Evolutionary conservation across 2,329 filamentous ascomycete genomes (phyloP).

Genomic region (Botryotinia calthae): DNA sequence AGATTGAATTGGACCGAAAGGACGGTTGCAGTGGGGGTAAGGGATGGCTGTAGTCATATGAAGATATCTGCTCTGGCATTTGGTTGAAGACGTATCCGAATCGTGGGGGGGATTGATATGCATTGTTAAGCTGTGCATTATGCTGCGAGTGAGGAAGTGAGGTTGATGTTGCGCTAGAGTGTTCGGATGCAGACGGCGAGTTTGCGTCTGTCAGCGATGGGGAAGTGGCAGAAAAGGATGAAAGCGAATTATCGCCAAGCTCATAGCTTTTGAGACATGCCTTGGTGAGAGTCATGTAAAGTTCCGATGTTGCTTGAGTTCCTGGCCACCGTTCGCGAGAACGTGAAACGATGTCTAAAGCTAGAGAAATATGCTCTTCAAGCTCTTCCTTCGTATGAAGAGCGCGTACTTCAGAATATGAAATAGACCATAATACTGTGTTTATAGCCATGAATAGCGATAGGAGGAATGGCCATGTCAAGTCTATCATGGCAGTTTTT

Average conservation of each 20-base stretch:
- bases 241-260: slow-evolving; percentile 47
- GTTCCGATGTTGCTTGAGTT: slow-evolving; percentile 75
- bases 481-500: slow-evolving; percentile 69
- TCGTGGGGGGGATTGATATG: slow-evolving; percentile 44
- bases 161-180: slow-evolving; percentile 40
- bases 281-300: slow-evolving; percentile 81
- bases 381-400: slow-evolving; percentile 72
- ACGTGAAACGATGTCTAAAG: slow-evolving; percentile 74
- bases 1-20: slow-evolving; percentile 67
- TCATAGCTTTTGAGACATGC: slow-evolving; percentile 90
- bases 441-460: slow-evolving; percentile 90
- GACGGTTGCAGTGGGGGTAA: slow-evolving; percentile 42
- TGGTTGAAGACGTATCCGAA: slow-evolving; percentile 60
- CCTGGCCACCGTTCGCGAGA: slow-evolving; percentile 91
- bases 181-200: slow-evolving; percentile 47
- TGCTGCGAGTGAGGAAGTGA: slow-evolving; percentile 43
- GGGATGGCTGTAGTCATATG: slow-evolving; percentile 30
- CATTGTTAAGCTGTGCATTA: slow-evolving; percentile 22
- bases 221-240: slow-evolving; percentile 47
- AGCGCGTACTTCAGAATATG: slow-evolving; percentile 78
- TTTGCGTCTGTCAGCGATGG: slow-evolving; percentile 44
- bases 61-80: slow-evolving; percentile 47
- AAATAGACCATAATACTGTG: slow-evolving; percentile 86
- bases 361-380: slow-evolving; percentile 68
- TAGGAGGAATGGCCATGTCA: slow-evolving; percentile 92